Percentiles rank a stretch among this genome's conserved stretches.
phyloP scores from a whole-genome alignment of 202 grass and related monocot species.

The Elaeis oleifera region DNA sequence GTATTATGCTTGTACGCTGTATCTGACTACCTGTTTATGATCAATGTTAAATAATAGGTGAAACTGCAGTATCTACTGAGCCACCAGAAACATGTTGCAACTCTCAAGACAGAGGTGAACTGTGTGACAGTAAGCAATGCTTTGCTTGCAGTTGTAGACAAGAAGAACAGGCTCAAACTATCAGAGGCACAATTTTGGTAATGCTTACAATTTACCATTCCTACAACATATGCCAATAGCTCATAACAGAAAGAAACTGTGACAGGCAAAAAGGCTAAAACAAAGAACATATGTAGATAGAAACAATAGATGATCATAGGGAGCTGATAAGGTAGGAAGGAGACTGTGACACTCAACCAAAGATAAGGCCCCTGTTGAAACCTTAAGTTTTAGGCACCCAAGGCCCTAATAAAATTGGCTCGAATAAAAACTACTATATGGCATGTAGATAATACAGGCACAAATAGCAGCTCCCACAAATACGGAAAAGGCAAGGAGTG shows the following conservation, averaged over 20 bases:
- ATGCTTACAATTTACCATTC: slow-evolving; percentile 20
- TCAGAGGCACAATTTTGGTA: slow-evolving; percentile 89
- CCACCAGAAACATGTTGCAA: slow-evolving; percentile 30
- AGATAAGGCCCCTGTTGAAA: no score
- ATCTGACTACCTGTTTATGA: slow-evolving; percentile 5
- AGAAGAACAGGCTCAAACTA: slow-evolving; percentile 58
- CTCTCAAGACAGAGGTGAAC: slow-evolving; percentile 26
- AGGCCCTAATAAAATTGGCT: no score
- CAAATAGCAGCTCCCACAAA: no score
- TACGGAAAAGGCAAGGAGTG: no score
- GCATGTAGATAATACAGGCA: no score
- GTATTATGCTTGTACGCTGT: neutral
- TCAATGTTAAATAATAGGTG: slow-evolving; percentile 33
- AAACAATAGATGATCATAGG: no score
- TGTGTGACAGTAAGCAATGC: slow-evolving; percentile 43
- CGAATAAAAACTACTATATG: no score
- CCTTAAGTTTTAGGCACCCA: no score
- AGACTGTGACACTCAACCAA: no score
- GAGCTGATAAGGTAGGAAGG: no score
- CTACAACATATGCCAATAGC: no score
- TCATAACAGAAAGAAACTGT: no score
- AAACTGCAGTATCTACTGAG: slow-evolving; percentile 44
- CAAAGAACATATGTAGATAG: neutral
- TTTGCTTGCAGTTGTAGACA: slow-evolving; percentile 31
- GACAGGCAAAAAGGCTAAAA: neutral